Evolutionary conservation across 164 flowering plant genomes (phyloP), one percentile per base, ranked within the genome.

Genomic region (Vitis vinifera): DNA sequence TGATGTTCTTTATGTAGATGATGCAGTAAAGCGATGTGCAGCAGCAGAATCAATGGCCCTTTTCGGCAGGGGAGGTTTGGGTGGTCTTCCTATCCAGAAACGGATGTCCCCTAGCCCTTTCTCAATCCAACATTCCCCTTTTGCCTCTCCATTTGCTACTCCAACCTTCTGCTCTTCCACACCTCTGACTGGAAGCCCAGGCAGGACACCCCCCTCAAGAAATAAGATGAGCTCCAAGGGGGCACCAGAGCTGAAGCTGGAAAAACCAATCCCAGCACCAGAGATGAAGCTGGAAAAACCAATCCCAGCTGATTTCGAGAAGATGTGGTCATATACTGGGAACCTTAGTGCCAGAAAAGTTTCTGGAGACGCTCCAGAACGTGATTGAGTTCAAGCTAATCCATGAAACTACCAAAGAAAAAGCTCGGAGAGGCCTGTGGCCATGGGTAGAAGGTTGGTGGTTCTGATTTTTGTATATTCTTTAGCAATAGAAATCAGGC

Each of bases 51-150:
- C 84, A 12, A 51, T 75, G 70, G 76, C 93, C 13, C 68, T 85
- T 15, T 87, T 85, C 76, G 62, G 74, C 73, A 74, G 87, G 60
- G 85, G 84, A 23, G 86, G 89, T 64, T 61, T 79, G 14, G 81
- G 83, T 49, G 86, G 86, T 52, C 80, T 80, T 17, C 92, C 89
- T 0, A 69, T 86, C 59, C 90, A 86, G 66, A 88, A 88, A 70
- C 79, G 85, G 8, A 81, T 83, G 71, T 80, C 87, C 9, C 93
- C 89, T 0, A 87, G 89, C 68, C 93, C 89, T 12, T 85, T 89
- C 78, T 80, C 87, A 9, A 71, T 81, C 48, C 87, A 83, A 10
- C 88, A 84, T 72, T 75, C 85, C 3, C 87, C 91, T 15, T 81
- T 75, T 62, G 78, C 80, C 14, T 85, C 91, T 23, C 89, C 89